Evolutionary conservation across 78 protist genomes (phyloP), one percentile per base, ranked within the genome.

Genomic region (Pigoraptor vietnamica): DNA sequence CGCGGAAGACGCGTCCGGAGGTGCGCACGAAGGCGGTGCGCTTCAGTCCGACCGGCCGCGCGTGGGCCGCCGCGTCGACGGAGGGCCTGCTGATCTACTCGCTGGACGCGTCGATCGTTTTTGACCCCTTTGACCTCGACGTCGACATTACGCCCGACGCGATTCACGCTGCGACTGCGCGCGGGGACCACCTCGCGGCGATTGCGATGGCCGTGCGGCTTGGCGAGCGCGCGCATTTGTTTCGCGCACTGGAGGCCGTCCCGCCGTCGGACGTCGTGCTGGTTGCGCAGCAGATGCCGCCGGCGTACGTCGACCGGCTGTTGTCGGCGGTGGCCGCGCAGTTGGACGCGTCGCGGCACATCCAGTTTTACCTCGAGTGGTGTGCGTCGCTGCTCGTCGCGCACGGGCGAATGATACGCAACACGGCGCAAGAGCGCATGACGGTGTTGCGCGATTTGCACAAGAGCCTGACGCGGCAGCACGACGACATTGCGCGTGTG

Each of bases 61-160:
- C 96, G 6, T 97, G 92, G 93, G 95, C 95, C 14, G 96, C 95
- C 1, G 81, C 91, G 81, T 10, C 96, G 89, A 56, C 79, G n/a
- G 86, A 93, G 87, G 99, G 99, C 23, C 95, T 98, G 0, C 90
- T 97, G 40, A 40, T 98, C 37, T 98, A 86, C 88, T 94, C 98
- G 29, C 94, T 98, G 34, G 98, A 98, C 88, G 97, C 95, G 1
- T 38, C 24, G 36, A 37, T 89, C 23, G 40, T 87, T 39, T 98
- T 97, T 87, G 99, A 98, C 88, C 99, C 99, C 33, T 91, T 92
- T 38, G 98, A 95, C 34, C 96, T 98, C 55, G 95, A 95, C 32
- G 19, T 95, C 37, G 96, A 95, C 33, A 86, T 96, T 35, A 97
- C 96, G n/a, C 97, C 98, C 14, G 96, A 89, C 33, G 21, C 95